Conservation (phyloP, 1,139 yeast genomes). For the Scheffersomyces illinoinensis region DNA sequence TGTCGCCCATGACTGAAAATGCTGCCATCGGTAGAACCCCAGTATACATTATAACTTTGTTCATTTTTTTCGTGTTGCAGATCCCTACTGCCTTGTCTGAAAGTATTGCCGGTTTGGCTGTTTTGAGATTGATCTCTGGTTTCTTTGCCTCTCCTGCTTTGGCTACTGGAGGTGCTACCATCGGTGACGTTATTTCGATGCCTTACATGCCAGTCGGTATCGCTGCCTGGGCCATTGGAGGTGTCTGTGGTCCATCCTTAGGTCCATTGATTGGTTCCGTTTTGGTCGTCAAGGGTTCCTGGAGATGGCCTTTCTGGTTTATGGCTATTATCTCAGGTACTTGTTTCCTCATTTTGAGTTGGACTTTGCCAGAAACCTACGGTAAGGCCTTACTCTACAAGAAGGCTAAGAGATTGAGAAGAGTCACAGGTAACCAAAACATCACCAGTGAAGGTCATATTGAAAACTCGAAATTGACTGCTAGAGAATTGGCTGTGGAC, state of each 20-base stretch:
- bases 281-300: conserved; percentile 10
- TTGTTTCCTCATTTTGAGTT: conserved; percentile 9
- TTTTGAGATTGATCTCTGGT: conserved; percentile 29
- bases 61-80: conserved; percentile 26
- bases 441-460: conserved; percentile 8
- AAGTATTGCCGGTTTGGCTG: conserved; percentile 25
- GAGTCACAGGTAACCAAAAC: conserved; percentile 10
- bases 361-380: conserved; percentile 14
- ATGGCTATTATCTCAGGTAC: conserved; percentile 12
- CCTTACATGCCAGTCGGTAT: conserved; percentile 12
- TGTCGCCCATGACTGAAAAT: conserved; percentile 8
- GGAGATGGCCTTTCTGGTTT: conserved; percentile 17
- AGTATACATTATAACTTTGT: conserved; percentile 23
- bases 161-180: conserved; percentile 33
- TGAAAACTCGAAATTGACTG: conserved; percentile 5
- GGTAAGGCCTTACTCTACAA: conserved; percentile 12
- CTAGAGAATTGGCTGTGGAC: conserved; percentile 9
- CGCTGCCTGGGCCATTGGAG: conserved; percentile 12
- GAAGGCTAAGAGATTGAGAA: conserved; percentile 13
- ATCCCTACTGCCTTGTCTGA: conserved; percentile 22
- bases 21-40: conserved; percentile 51
- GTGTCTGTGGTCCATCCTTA: conserved; percentile 15
- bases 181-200: conserved; percentile 21
- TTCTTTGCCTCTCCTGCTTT: conserved; percentile 30
- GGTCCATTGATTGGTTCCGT: conserved; percentile 14